These are phyloP conservation scores for Geopyxis carbonaria DNA, from an alignment of 495 filamentous ascomycete genomes.

Conservation along the genomic window DNA sequence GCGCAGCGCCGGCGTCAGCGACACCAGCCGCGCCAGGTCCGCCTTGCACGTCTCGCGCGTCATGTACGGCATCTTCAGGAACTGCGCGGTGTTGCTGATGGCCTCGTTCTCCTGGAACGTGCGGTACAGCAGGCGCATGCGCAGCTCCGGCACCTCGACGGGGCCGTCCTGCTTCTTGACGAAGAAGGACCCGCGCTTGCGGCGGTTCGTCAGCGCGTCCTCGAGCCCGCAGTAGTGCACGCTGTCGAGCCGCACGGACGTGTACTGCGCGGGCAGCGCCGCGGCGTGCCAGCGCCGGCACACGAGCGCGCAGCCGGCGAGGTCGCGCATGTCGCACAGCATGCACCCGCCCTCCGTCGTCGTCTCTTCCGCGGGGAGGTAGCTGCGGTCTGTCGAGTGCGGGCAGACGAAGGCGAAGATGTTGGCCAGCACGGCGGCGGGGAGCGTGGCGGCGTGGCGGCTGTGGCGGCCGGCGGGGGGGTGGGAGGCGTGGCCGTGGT, in stretches of 20 bases:
- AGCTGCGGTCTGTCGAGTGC: conserved; percentile 57
- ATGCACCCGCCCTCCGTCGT: conserved; percentile 73
- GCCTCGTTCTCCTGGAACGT: conserved; percentile 57
- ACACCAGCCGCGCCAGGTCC: conserved; percentile 69
- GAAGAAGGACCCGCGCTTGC: conserved; percentile 58
- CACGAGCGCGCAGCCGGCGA: conserved; percentile 60
- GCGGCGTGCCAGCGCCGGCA: conserved; percentile 46
- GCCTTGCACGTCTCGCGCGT: conserved; percentile 72
- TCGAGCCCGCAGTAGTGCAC: conserved; percentile 92
- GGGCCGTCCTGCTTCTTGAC: conserved; percentile 52
- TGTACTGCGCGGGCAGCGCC: conserved; percentile 42
- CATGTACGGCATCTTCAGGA: conserved; percentile 92
- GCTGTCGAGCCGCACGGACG: conserved; percentile 75
- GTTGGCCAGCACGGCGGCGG: conserved; percentile 43
- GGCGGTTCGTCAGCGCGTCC: conserved; percentile 54
- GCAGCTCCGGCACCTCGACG: conserved; percentile 57
- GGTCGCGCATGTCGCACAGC: conserved; percentile 87
- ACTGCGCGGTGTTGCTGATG: conserved; percentile 49
- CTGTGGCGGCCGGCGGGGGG: conserved; percentile 14
- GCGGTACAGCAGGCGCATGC: conserved; percentile 60
- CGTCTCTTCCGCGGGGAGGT: conserved; percentile 67
- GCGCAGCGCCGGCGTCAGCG: conserved; percentile 64
- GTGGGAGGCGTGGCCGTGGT: conserved; percentile 2
- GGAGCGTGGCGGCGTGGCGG: conserved; percentile 31
- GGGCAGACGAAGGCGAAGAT: conserved; percentile 77